These are phyloP conservation scores for Lyophyllum atratum DNA, from an alignment of 768 basidiomycete species.

Conservation along the genomic window DNA sequence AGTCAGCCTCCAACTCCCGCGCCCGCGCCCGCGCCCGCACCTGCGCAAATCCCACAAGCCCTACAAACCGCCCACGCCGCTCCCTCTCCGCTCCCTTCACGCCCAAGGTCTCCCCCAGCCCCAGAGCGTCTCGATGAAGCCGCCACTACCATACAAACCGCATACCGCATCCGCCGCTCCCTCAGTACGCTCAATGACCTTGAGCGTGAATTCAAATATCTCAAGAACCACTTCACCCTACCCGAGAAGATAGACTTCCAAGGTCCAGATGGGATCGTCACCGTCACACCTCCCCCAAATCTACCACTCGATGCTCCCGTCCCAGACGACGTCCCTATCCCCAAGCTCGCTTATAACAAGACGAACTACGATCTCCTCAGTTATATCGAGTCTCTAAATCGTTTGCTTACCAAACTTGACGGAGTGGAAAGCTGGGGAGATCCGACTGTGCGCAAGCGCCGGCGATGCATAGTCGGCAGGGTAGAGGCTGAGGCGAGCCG, in stretches of 20 bases:
- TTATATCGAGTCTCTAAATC: constrained; percentile 63
- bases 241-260: constrained; percentile 53
- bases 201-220: constrained; percentile 41
- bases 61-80: too few species aligned
- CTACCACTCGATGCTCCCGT: constrained; percentile 20
- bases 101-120: constrained; percentile 21
- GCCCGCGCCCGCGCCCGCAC: constrained; percentile 4
- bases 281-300: constrained; percentile 22
- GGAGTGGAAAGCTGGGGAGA: constrained; percentile 68
- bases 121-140: constrained; percentile 37
- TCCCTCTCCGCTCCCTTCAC: not conserved
- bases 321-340: constrained; percentile 17
- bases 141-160: constrained; percentile 48
- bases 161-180: constrained; percentile 45
- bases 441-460: constrained; percentile 45
- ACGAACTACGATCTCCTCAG: constrained; percentile 61
- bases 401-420: constrained; percentile 67
- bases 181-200: constrained; percentile 41
- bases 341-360: constrained; percentile 60
- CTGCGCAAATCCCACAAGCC: too few species aligned
- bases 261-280: constrained; percentile 28
- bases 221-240: constrained; percentile 43
- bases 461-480: constrained; percentile 53
- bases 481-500: constrained; percentile 63
- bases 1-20: not conserved